phyloP scores from a whole-genome alignment of 345 rosid genomes.

The Eucalyptus tenuipes region DNA sequence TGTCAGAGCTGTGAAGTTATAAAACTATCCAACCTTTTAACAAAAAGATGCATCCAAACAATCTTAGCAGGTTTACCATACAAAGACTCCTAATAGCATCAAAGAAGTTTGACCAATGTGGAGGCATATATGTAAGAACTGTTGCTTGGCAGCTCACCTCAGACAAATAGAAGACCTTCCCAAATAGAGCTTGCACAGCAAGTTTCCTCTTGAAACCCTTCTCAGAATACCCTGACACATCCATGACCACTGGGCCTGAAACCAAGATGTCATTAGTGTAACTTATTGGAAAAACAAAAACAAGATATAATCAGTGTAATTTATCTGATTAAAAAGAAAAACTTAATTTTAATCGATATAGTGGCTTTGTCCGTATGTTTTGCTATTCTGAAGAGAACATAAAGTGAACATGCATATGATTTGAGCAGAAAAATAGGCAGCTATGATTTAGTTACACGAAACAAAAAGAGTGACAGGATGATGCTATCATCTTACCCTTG shows the following conservation, averaged over 20 bases:
- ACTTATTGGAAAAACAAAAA: neutral
- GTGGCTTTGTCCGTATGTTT: neutral
- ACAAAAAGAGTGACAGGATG: neutral
- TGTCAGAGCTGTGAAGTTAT: neutral
- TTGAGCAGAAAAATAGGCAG: neutral
- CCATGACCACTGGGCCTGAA: constrained; percentile 91
- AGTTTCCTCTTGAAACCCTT: constrained; percentile 92
- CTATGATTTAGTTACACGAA: neutral
- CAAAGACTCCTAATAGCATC: neutral
- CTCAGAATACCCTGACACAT: constrained; percentile 69
- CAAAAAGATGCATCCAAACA: neutral
- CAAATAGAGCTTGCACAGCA: constrained; percentile 80
- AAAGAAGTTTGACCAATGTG: neutral
- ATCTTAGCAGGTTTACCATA: neutral
- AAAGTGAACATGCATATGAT: neutral
- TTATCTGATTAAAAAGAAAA: neutral
- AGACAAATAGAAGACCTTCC: constrained; percentile 79
- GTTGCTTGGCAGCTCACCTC: constrained; percentile 36
- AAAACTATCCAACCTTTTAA: neutral
- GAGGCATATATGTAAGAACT: neutral
- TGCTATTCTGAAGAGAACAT: neutral
- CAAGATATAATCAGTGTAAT: neutral
- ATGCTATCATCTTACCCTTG: constrained; percentile 35
- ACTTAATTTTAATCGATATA: neutral
- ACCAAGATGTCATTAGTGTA: neutral